phyloP scores from a whole-genome alignment of 179 eudicot species.

The Drosera spatulata region DNA sequence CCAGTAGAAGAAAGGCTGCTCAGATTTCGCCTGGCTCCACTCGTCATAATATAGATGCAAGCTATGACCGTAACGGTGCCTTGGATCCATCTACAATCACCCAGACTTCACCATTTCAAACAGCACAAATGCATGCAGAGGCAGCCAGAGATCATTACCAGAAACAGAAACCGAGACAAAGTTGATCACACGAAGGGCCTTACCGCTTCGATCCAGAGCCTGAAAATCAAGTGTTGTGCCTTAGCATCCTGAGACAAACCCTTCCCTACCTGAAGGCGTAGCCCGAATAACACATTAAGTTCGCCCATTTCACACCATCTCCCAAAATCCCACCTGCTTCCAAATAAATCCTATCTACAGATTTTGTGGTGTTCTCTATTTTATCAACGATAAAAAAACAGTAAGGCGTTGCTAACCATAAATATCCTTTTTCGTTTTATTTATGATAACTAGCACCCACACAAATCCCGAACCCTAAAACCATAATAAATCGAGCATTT shows the following conservation, averaged over 20 bases:
- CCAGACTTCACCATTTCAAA: background rate
- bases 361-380: background rate
- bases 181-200: slow-evolving; percentile 9
- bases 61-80: slow-evolving; percentile 90
- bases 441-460: too few relatives aligned
- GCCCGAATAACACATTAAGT: background rate
- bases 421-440: too few relatives aligned
- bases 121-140: too few relatives aligned
- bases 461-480: too few relatives aligned
- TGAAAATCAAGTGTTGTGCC: slow-evolving; percentile 90
- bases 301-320: background rate
- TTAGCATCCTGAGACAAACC: slow-evolving; percentile 65
- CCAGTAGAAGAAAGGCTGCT: slow-evolving; percentile 96
- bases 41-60: slow-evolving; percentile 70
- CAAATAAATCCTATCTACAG: background rate
- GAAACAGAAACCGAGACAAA: background rate
- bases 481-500: too few relatives aligned
- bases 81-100: slow-evolving; percentile 67
- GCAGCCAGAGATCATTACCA: too few relatives aligned
- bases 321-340: background rate
- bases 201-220: slow-evolving; percentile 98
- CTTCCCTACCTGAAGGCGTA: slow-evolving; percentile 58
- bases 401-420: too few relatives aligned
- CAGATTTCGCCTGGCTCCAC: slow-evolving; percentile 61
- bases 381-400: background rate